Percentiles rank a stretch among this genome's conserved stretches.
Conservation (phyloP, 1,284 basidiomycete species). For the Leccinum pseudoinsigne region DNA sequence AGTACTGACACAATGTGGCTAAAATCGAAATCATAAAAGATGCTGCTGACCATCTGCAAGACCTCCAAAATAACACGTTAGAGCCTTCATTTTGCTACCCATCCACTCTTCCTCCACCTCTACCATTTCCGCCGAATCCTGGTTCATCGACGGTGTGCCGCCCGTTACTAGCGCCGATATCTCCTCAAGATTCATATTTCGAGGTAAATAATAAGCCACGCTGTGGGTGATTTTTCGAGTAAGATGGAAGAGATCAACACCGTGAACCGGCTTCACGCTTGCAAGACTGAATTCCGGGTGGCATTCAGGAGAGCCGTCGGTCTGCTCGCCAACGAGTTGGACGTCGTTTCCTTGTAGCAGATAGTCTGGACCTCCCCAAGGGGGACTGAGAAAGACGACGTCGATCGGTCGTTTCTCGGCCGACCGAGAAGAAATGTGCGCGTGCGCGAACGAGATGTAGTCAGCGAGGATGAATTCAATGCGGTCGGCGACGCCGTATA, state of each 20-base stretch:
- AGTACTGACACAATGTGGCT: background rate
- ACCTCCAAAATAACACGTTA: constrained; percentile 84
- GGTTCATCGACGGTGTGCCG: constrained; percentile 5
- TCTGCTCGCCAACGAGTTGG: constrained; percentile 20
- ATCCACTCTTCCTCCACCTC: constrained; percentile 92
- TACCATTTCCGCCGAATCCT: constrained; percentile 46
- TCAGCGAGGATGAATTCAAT: constrained; percentile 95
- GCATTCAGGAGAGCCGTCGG: constrained; percentile 11
- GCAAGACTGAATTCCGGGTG: constrained; percentile 70
- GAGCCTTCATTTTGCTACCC: constrained; percentile 79
- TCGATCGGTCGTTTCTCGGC: constrained; percentile 57
- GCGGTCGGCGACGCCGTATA: constrained; percentile 92
- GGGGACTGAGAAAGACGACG: constrained; percentile 89
- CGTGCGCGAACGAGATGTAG: constrained; percentile 76
- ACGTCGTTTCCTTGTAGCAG: constrained; percentile 38
- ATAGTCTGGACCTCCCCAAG: constrained; percentile 88
- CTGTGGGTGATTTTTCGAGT: constrained; percentile 73
- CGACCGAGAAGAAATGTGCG: constrained; percentile 44
- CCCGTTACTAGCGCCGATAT: constrained; percentile 54
- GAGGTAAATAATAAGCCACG: constrained; percentile 88
- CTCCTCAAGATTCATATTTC: constrained; percentile 79
- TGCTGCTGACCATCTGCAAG: constrained; percentile 64
- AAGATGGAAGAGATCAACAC: constrained; percentile 77
- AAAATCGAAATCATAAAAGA: constrained; percentile 40
- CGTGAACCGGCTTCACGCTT: constrained; percentile 78